Evolutionary conservation across 176 grass and related monocot species (phyloP).

Genomic region (Aegilops bicornis): DNA sequence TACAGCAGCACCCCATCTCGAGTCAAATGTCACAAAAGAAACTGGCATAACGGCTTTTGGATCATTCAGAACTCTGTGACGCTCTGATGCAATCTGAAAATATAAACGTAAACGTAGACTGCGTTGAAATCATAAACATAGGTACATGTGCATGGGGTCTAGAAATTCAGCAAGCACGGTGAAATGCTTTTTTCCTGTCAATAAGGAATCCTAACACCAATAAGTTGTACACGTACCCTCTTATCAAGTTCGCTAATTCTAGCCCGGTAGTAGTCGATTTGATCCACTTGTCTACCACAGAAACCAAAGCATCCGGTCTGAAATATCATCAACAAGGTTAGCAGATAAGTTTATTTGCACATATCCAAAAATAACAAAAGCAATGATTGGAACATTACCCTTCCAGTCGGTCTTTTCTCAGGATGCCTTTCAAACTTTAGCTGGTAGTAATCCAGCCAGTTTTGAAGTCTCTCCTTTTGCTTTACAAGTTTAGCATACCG

Average conservation of each 20-base stretch:
- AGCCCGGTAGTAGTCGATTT: slow-evolving; percentile 66
- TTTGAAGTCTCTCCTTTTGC: slow-evolving; percentile 75
- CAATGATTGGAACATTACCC: slow-evolving; percentile 53
- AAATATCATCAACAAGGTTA: slow-evolving; percentile 29
- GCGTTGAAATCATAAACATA: background rate
- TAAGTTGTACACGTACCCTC: slow-evolving; percentile 39
- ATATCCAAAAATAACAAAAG: background rate
- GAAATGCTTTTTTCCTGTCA: background rate
- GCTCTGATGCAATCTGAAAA: slow-evolving; percentile 76
- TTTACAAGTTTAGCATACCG: slow-evolving; percentile 79
- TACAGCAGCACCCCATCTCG: slow-evolving; percentile 93
- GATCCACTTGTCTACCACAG: slow-evolving; percentile 68
- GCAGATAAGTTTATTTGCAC: background rate
- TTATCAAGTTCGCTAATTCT: slow-evolving; percentile 66
- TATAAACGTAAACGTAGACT: background rate
- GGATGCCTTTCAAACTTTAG: slow-evolving; percentile 91
- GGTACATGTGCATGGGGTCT: background rate
- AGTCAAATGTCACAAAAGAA: slow-evolving; percentile 96
- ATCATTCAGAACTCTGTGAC: slow-evolving; percentile 76
- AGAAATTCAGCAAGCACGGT: background rate
- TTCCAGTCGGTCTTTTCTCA: slow-evolving; percentile 60
- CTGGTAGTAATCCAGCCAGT: slow-evolving; percentile 92
- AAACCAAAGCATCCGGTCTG: slow-evolving; percentile 81
- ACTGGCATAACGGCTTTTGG: slow-evolving; percentile 94
- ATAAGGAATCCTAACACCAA: background rate